Base-by-base conservation (phyloP, 352 stramenopile species). In the Phytophthora tubulina region DNA sequence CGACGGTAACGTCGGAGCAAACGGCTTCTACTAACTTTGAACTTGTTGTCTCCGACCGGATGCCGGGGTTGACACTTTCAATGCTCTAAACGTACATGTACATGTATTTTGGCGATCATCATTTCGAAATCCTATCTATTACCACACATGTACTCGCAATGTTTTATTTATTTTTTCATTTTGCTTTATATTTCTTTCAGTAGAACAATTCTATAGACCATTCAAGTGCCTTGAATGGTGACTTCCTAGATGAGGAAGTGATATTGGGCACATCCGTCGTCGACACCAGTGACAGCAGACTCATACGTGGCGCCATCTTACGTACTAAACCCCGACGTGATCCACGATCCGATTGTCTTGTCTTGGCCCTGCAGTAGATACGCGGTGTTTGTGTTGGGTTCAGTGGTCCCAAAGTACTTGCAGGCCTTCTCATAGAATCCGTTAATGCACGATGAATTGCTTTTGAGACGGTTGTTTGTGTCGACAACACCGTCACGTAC, bases 351-450 rank as follows among this genome's bases (percentile, higher is more conserved):
- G 32, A 90, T 78, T 13, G 30, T 65, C 63, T 84, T 76, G 70
- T 90, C 82, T 58, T 92, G 82, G 33, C 84, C 82, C 58, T 92
- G 84, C 31, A 92, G 58, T 33, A 92, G 50, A 58, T 88, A 92
- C 35, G 68, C 49, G 63, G 86, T 90, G 35, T 79, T 81, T 3
- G 70, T 88, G 27, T 15, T 57, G 30, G 69, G 72, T 57, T 89
- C 78, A 1, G 55, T 70, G 11, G 67, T 50, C 30, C 55, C 66
- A 58, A 87, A 88, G 73, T 79, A 86, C 60, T 76, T 58, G 63
- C 83, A 91, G 0, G 83, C 70, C 70, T 84, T 82, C 52, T 82
- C 73, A 70, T 91, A 89, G 68, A 89, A 89, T 27, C 38, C 56
- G 60, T 89, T 80, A 56, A 91, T 89, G 78, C 84, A 89, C 15